A percentile compares a stretch with the other conserved stretches of the same genome.
Conservation (phyloP, 129 eudicot genomes). For the Centrapalus pauciflorus region DNA sequence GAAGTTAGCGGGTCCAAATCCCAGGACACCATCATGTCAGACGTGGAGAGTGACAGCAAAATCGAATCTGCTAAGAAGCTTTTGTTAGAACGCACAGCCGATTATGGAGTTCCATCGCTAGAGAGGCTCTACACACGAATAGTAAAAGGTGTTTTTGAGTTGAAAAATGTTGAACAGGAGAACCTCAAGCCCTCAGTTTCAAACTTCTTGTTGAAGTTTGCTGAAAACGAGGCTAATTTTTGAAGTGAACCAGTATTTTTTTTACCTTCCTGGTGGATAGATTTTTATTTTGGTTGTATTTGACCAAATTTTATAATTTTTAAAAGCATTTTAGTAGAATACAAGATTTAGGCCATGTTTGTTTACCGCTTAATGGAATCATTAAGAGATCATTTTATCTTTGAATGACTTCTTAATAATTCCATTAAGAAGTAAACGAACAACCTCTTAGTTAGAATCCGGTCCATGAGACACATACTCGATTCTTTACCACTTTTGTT, state of each 20-base stretch:
- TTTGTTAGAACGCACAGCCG: conserved; percentile 47
- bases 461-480: no score
- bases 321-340: conserved; percentile 18
- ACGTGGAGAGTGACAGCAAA: conserved; percentile 43
- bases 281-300: conserved; percentile 16
- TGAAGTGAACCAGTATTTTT: conserved; percentile 26
- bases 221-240: conserved; percentile 55
- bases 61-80: conserved; percentile 50
- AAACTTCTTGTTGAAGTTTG: conserved; percentile 55
- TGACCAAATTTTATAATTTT: neutral
- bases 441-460: no score
- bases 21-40: conserved; percentile 52
- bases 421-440: no score
- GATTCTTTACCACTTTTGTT: no score
- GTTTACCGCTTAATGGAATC: neutral
- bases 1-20: conserved; percentile 12
- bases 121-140: conserved; percentile 75
- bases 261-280: conserved; percentile 15
- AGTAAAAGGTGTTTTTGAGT: conserved; percentile 76
- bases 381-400: no score
- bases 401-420: no score
- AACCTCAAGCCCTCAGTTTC: conserved; percentile 51
- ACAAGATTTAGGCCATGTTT: neutral
- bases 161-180: conserved; percentile 36
- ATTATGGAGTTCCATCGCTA: conserved; percentile 72